phyloP scores from a whole-genome alignment of 2,329 filamentous ascomycete species.

The Trichoderma afroharzianum region DNA sequence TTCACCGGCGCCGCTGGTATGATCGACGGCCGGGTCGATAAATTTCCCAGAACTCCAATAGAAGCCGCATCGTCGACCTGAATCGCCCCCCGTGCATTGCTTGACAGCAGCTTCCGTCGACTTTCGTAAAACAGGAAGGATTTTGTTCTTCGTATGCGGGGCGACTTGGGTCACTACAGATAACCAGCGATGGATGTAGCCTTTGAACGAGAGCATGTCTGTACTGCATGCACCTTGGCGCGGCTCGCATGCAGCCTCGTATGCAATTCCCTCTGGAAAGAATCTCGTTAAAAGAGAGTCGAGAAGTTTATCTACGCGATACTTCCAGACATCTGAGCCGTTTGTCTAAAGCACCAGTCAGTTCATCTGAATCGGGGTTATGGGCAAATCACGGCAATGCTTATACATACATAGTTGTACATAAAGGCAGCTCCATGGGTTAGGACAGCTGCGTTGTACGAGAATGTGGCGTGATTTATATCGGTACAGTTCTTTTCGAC shows the following conservation, averaged over 20 bases:
- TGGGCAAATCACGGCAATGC: background rate
- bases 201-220: constrained; percentile 72
- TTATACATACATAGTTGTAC: constrained; percentile 56
- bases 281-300: constrained; percentile 47
- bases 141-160: constrained; percentile 51
- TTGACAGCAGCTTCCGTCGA: constrained; percentile 58
- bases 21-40: constrained; percentile 46
- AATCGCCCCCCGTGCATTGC: constrained; percentile 58
- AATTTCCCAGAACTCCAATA: constrained; percentile 53
- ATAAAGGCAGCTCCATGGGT: constrained; percentile 63
- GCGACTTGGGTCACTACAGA: constrained; percentile 58
- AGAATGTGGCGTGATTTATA: constrained; percentile 61
- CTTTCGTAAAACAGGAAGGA: constrained; percentile 55
- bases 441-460: constrained; percentile 62
- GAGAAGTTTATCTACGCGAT: constrained; percentile 53
- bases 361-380: background rate
- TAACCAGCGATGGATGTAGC: constrained; percentile 65
- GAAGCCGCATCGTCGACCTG: constrained; percentile 60
- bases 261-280: constrained; percentile 57
- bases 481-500: constrained; percentile 56
- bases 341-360: constrained; percentile 41
- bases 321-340: constrained; percentile 52
- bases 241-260: constrained; percentile 64
- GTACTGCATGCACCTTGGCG: constrained; percentile 56
- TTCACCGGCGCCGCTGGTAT: constrained; percentile 56